A percentile compares a stretch with the other conserved stretches of the same genome.
These are phyloP conservation scores for Ceratobasidium sp. DNA, from an alignment of 1,284 basidiomycete genomes.

Conservation along the genomic window DNA sequence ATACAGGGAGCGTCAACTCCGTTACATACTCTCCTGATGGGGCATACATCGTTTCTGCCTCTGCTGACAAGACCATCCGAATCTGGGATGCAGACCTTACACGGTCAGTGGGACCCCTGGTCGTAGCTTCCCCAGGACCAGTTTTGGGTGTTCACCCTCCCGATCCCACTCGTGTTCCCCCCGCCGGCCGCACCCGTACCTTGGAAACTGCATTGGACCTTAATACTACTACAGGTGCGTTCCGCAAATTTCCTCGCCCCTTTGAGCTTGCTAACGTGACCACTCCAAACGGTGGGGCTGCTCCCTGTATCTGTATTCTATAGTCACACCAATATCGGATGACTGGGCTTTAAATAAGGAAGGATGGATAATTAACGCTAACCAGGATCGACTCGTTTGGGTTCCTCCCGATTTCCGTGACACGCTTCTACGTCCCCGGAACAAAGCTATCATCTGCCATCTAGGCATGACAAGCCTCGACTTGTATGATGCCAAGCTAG, in stretches of 20 bases:
- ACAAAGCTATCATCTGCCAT: background rate
- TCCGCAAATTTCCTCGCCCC: background rate
- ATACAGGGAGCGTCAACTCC: too few species aligned
- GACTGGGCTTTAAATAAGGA: background rate
- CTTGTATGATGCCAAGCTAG: background rate
- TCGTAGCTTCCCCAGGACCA: too few species aligned
- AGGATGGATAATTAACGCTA: background rate
- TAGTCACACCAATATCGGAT: background rate
- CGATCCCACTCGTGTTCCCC: too few species aligned
- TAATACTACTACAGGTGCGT: background rate
- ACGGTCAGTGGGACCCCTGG: too few species aligned
- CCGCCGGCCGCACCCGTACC: too few species aligned
- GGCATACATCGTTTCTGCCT: constrained; percentile 19
- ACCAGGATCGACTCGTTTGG: background rate
- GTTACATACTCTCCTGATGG: background rate
- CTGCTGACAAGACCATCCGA: constrained; percentile 1
- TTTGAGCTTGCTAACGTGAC: background rate
- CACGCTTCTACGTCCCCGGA: background rate
- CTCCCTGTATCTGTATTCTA: background rate
- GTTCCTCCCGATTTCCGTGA: background rate
- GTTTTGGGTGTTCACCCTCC: too few species aligned
- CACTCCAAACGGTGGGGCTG: background rate
- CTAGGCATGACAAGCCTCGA: background rate
- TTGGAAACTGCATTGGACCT: too few species aligned
- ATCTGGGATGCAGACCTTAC: constrained; percentile 13